Conservation (phyloP, 2,329 filamentous ascomycete genomes). For the Diplodia sapinea region DNA sequence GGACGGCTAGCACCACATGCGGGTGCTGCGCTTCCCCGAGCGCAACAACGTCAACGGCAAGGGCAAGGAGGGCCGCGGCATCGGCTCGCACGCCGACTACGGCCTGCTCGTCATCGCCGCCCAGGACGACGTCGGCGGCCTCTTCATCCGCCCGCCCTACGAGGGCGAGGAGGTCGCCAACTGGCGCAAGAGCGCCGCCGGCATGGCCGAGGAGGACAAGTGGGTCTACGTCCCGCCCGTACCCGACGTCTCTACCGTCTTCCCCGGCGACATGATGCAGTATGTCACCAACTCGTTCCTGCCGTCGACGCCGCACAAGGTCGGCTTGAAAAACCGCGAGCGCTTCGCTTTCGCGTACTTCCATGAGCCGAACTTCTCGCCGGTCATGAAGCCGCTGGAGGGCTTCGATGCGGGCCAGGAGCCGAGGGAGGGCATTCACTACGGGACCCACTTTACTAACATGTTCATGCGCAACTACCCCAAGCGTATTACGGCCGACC, state of each 20-base stretch:
- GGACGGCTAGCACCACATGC: slow-evolving; percentile 61
- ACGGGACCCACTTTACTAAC: slow-evolving; percentile 60
- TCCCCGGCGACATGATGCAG: slow-evolving; percentile 61
- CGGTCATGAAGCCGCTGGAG: slow-evolving; percentile 52
- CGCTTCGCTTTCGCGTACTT: slow-evolving; percentile 60
- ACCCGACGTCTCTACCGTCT: slow-evolving; percentile 56
- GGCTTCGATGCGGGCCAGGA: slow-evolving; percentile 39
- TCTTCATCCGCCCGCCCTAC: slow-evolving; percentile 55
- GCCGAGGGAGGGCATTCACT: slow-evolving; percentile 52
- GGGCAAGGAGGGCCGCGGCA: slow-evolving; percentile 57
- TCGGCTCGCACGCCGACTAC: slow-evolving; percentile 61
- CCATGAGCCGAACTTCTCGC: slow-evolving; percentile 58
- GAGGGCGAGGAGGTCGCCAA: slow-evolving; percentile 53
- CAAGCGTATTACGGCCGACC: slow-evolving; percentile 53
- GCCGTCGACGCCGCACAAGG: slow-evolving; percentile 58
- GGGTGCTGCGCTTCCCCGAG: slow-evolving; percentile 53
- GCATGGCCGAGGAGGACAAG: slow-evolving; percentile 52
- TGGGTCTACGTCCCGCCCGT: slow-evolving; percentile 58
- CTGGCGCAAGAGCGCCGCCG: slow-evolving; percentile 55
- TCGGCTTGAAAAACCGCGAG: slow-evolving; percentile 57
- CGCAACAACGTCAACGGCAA: slow-evolving; percentile 54
- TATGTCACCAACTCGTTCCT: slow-evolving; percentile 56
- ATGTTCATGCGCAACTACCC: slow-evolving; percentile 60
- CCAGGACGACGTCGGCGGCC: slow-evolving; percentile 58
- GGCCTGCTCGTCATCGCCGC: slow-evolving; percentile 59